Evolutionary conservation across 2,329 filamentous ascomycete species (phyloP).

Genomic region (Colletotrichum sp.): DNA sequence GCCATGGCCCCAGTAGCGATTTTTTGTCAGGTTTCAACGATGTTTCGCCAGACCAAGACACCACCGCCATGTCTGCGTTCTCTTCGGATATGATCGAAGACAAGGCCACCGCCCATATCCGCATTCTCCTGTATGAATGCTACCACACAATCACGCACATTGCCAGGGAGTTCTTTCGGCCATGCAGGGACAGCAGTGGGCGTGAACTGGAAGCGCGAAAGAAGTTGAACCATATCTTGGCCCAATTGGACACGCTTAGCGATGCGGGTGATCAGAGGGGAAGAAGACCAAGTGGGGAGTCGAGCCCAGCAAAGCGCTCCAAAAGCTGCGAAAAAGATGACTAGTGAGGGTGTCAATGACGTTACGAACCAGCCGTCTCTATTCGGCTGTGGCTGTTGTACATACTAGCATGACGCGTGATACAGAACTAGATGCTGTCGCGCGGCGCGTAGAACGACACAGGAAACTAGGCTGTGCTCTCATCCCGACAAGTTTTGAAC

Average conservation of each 20-base stretch:
- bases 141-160: constrained; percentile 60
- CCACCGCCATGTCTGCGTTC: background rate
- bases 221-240: constrained; percentile 52
- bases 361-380: background rate
- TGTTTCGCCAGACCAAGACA: constrained; percentile 10
- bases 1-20: constrained; percentile 44
- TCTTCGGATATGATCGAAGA: constrained; percentile 44
- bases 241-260: constrained; percentile 47
- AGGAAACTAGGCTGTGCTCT: background rate
- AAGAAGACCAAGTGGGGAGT: constrained; percentile 42
- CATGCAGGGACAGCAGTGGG: constrained; percentile 49
- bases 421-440: background rate
- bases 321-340: constrained; percentile 30
- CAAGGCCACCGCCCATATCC: constrained; percentile 44
- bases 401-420: background rate
- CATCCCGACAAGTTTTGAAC: background rate
- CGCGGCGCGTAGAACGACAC: background rate
- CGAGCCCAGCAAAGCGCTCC: constrained; percentile 50
- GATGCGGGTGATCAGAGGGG: constrained; percentile 31
- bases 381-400: background rate
- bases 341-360: background rate
- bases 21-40: constrained; percentile 54
- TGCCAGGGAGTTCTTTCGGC: constrained; percentile 61
- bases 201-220: constrained; percentile 59
- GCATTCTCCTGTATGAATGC: constrained; percentile 62